Evolutionary conservation across 495 filamentous ascomycete genomes (phyloP), one percentile per base, ranked within the genome.

Genomic region (Thozetella sp.): DNA sequence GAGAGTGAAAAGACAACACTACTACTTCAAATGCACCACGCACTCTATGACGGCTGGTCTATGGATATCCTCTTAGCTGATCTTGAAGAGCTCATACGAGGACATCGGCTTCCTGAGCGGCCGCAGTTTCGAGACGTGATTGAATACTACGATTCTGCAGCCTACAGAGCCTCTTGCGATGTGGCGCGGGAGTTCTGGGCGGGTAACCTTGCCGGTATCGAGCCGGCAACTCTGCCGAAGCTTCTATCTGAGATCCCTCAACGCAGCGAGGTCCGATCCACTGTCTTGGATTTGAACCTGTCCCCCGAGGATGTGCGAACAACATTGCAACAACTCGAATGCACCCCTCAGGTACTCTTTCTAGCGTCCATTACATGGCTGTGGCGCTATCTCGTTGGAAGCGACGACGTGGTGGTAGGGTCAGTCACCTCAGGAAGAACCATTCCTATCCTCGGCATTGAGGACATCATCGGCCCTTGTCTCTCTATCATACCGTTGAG

Each of bases 21-120:
- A 2, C 69, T 80, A 1, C 43, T 89, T 10, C 80, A 80, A 37
- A 80, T 96, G 25, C 89, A 94, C 60, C 92, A 96, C 72, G 84
- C 88, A 0, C 67, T 93, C 0, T 95, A 95, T 63, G 92, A 96
- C 65, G 92, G 90, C 4, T 96, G 92, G 92, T 91, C 89, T 3
- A 80, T 90, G 65, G 91, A 94, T 55, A 70, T 92, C 27, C 69
- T 95, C 0, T 65, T 92, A 22, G 73, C 77, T 2, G 90, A 94
- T 64, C 76, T 96, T 1, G 67, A 77, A 26, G 61, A 58, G 6
- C 63, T 86, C 2, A 67, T 78, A 54, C 62, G 45, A 24, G 70
- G 70, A 12, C 30, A 62, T 1, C 2, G 61, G 3, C 57, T 67
- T 1, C n/a, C 52, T 0, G 2, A 64, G 1, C 74, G 85, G 54